Conservation (phyloP, 1,284 basidiomycete genomes). For the Xerocomus amazonicus region DNA sequence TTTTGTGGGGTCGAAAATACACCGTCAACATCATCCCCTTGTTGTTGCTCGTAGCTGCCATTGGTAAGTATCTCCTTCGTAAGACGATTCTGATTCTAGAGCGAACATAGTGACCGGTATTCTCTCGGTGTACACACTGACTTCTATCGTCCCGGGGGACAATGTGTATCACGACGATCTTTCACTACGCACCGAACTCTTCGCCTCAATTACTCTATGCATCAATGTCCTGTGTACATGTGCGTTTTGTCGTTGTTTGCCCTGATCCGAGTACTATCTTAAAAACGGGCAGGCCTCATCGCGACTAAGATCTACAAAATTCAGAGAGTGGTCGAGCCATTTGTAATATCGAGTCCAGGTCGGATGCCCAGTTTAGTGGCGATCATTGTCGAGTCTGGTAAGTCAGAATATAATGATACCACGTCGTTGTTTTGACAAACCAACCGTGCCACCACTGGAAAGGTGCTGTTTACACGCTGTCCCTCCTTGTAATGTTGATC, state of each 20-base stretch:
- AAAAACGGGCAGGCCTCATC: slow-evolving; percentile 8
- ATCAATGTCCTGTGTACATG: slow-evolving; percentile 20
- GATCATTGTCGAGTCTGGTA: slow-evolving; percentile 19
- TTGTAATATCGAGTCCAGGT: background rate
- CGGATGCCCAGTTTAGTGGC: slow-evolving; percentile 5
- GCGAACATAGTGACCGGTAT: slow-evolving; percentile 10
- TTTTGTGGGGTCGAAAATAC: slow-evolving; percentile 20
- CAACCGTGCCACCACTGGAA: background rate
- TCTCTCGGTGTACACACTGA: slow-evolving; percentile 16
- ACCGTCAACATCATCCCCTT: slow-evolving; percentile 7
- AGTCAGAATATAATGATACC: background rate
- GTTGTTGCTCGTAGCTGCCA: slow-evolving; percentile 19
- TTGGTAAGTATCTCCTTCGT: slow-evolving; percentile 9
- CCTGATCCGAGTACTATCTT: no score
- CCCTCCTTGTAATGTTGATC: slow-evolving; percentile 11
- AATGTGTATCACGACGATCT: slow-evolving; percentile 8
- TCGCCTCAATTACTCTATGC: slow-evolving; percentile 14
- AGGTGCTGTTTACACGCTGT: slow-evolving; percentile 12
- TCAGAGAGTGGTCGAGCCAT: slow-evolving; percentile 6
- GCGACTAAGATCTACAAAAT: slow-evolving; percentile 15
- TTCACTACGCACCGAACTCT: slow-evolving; percentile 5
- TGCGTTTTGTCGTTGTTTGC: slow-evolving; percentile 1
- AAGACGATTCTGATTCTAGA: background rate
- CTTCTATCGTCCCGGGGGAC: background rate
- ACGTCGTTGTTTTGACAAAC: background rate